Evolutionary conservation across 306 rosid species (phyloP).

Genomic region (Cucurbita pepo): DNA sequence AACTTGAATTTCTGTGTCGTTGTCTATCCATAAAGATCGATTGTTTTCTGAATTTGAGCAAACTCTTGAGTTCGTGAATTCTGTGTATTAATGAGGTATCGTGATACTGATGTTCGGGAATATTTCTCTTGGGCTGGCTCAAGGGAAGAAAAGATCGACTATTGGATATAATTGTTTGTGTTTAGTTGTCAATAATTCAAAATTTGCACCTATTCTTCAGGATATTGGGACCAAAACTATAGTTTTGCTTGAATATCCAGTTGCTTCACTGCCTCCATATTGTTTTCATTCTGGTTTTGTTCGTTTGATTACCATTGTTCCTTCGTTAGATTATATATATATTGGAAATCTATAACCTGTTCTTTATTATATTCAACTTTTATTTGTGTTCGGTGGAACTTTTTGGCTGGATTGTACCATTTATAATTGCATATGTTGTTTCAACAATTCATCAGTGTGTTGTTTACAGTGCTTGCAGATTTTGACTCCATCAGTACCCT

Average conservation of each 20-base stretch:
- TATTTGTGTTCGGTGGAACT: neutral
- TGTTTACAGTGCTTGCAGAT: neutral
- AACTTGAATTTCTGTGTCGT: neutral
- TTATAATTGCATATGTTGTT: neutral
- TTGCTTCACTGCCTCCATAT: neutral
- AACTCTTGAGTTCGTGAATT: neutral
- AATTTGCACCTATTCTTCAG: neutral
- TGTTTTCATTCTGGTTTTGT: neutral
- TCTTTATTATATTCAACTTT: neutral
- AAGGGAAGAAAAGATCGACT: neutral
- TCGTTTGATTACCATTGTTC: neutral
- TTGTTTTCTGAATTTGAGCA: neutral
- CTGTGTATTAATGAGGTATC: neutral
- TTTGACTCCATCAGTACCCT: neutral
- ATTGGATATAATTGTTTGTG: neutral
- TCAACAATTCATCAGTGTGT: neutral
- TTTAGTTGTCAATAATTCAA: neutral
- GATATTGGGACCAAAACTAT: neutral
- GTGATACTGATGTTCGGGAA: neutral
- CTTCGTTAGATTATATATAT: neutral
- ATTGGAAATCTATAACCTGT: neutral
- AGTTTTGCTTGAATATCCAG: neutral
- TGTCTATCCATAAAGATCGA: neutral
- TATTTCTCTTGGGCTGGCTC: neutral
- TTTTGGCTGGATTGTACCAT: neutral